Evolutionary conservation across 129 eudicot genomes (phyloP).

Genomic region (Tanacetum coccineum): DNA sequence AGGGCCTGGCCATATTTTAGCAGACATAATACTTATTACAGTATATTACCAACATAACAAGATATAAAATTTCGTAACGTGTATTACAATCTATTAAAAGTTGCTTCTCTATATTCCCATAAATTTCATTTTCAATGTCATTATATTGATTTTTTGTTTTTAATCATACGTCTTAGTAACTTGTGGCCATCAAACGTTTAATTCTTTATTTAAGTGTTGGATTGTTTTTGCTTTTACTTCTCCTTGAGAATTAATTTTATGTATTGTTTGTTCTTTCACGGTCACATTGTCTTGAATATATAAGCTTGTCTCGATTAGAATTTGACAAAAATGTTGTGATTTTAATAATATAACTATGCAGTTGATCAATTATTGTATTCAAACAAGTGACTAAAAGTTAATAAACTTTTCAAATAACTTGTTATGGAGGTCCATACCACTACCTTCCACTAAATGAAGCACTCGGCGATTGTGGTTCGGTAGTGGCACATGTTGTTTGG

Average conservation of each 20-base stretch:
- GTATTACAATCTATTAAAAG: background rate
- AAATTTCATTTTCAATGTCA: background rate
- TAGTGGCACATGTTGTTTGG: slow-evolving; percentile 19
- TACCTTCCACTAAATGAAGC: slow-evolving; percentile 21
- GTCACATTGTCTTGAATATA: background rate
- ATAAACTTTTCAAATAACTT: background rate
- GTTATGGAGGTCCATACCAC: slow-evolving; percentile 20
- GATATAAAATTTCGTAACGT: background rate
- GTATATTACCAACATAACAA: background rate
- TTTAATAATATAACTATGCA: background rate
- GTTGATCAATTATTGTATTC: background rate
- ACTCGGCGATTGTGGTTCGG: slow-evolving; percentile 21
- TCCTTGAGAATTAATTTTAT: background rate
- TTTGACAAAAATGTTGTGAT: too few relatives aligned
- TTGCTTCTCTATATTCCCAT: background rate
- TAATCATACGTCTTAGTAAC: background rate
- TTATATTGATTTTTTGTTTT: background rate
- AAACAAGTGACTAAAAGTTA: background rate
- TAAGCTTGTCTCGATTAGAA: background rate
- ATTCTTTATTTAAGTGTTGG: background rate
- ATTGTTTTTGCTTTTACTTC: too few relatives aligned
- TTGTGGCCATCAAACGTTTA: background rate
- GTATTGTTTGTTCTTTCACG: background rate
- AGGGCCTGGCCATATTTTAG: background rate
- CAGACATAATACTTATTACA: too few relatives aligned